Evolutionary conservation across 441 rosid genomes (phyloP).

Genomic region (Pelargonium citronellum): DNA sequence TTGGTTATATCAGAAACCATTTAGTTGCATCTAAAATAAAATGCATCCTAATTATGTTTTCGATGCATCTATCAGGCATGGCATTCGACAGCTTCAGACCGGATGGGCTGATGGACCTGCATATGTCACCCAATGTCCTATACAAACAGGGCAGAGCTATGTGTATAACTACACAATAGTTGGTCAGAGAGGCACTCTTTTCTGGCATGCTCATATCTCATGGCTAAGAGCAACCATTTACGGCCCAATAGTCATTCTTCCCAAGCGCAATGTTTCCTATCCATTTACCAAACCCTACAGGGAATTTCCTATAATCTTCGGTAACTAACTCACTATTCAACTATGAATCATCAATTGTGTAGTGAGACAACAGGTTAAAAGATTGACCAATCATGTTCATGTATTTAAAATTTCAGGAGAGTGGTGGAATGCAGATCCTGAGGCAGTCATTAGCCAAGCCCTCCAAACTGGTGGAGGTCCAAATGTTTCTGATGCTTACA

Average conservation of each 20-base stretch:
- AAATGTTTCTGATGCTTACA: conserved; percentile 46
- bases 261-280: conserved; percentile 31
- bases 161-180: conserved; percentile 47
- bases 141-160: conserved; percentile 44
- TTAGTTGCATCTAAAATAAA: neutral
- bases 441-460: conserved; percentile 40
- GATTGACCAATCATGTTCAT: neutral
- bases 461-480: conserved; percentile 41
- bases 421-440: conserved; percentile 52
- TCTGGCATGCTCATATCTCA: conserved; percentile 56
- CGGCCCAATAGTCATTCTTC: conserved; percentile 46
- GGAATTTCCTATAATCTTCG: conserved; percentile 35
- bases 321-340: neutral
- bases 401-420: conserved; percentile 32
- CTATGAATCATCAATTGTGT: neutral
- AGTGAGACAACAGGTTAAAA: neutral
- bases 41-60: neutral
- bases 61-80: conserved; percentile 32
- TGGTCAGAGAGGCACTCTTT: conserved; percentile 55
- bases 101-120: conserved; percentile 62
- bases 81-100: conserved; percentile 44
- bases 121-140: conserved; percentile 58
- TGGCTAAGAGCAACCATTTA: conserved; percentile 52
- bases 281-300: conserved; percentile 42
- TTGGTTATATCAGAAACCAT: neutral